Evolutionary conservation across 148 eudicot species (phyloP).

Genomic region (Chenopodium quinoa): DNA sequence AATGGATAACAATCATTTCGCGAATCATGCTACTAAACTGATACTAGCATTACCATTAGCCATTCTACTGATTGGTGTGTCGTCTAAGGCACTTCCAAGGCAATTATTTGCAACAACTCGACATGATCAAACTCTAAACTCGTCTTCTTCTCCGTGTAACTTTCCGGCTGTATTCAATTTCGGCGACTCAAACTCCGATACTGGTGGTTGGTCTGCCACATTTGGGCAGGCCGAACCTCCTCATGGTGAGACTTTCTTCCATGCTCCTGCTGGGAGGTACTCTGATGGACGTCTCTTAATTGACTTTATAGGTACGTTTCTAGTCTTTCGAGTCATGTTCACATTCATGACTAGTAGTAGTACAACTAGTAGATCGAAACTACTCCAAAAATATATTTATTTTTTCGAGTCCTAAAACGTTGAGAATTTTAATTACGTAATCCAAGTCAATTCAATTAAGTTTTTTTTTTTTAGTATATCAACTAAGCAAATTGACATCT

Average conservation of each 20-base stretch:
- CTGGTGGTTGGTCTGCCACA: conserved; percentile 69
- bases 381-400: no score
- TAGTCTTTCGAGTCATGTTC: no score
- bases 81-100: background rate
- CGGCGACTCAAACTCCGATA: conserved; percentile 84
- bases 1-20: background rate
- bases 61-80: background rate
- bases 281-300: conserved; percentile 66
- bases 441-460: no score
- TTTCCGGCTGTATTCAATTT: conserved; percentile 71
- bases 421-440: no score
- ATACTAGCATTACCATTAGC: background rate
- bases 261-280: conserved; percentile 55
- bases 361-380: no score
- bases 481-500: no score
- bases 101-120: background rate
- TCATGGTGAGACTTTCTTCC: conserved; percentile 56
- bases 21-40: background rate
- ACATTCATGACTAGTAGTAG: no score
- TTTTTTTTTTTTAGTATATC: no score
- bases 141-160: background rate
- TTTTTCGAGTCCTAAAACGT: no score
- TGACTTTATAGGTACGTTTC: conserved; percentile 60
- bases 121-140: background rate
- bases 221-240: conserved; percentile 61